Base-by-base conservation (phyloP, 805 yeast species). In the Tetrapisispora fleetii region DNA sequence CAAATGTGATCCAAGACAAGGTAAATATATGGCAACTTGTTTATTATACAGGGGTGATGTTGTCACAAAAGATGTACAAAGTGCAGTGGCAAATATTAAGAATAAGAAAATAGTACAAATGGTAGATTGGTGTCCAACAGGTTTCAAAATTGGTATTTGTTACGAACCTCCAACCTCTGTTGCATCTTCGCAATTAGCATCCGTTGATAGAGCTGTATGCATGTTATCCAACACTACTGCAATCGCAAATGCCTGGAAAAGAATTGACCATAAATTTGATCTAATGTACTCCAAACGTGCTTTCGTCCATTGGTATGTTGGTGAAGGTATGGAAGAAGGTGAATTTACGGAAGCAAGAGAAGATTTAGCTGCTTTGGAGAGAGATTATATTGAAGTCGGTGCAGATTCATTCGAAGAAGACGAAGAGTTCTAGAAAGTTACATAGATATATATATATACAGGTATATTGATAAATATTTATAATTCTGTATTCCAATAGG, bases 241-340 rank as follows among this genome's bases (percentile, higher is more conserved):
- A 38, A 93, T 91, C 68, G 95, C 96, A 50, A 97, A 91, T 69
- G 98, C 99, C 33, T 91, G 99, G 99, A 82, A 86, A 72, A 87
- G 97, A 74, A 86, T 93, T 60, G 97, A 91, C 74, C 81, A 81
- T 70, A 91, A 91, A 76, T 91, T 91, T 74, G 99, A 91, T 71
- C 80, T 93, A 70, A 91, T 91, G 99, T 91, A 90, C 77, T 79
- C 91, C 64, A 93, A 91, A 81, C 89, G 99, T 74, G 99, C 99
- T 45, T 91, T 93, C 65, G 99, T 91, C 54, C 99, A 91, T 76
- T 93, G 99, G 98, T 91, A 89, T 66, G 99, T 91, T 52, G 96
- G 98, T 68, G 99, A 91, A 75, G 98, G 99, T 76, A 91, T 91
- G 98, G 99, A 91, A 73, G 99, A 91, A 74, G 98, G 98, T 67